Evolutionary conservation across 495 filamentous ascomycete species (phyloP), one percentile per base, ranked within the genome.

Genomic region (Neurospora sp.): DNA sequence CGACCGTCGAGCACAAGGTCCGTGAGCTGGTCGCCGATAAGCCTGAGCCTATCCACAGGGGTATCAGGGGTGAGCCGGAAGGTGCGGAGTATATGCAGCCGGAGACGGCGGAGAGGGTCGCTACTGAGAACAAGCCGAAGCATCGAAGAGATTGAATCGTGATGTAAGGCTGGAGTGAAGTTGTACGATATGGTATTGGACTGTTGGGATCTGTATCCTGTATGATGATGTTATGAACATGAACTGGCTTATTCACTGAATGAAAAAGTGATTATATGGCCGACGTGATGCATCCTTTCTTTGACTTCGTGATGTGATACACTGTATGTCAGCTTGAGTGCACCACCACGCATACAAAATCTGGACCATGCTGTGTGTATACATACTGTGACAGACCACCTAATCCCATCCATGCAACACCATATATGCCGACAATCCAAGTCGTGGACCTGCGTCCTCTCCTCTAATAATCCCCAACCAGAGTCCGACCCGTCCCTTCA

Each of bases 21-120:
- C 37, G 76, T 10, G 70, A 16, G n/a, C 22, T 78, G 40, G 82
- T 72, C 6, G 70, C 72, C 3, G 77, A 79, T 40, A 68, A 72
- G 69, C 74, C 75, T 2, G 73, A 69, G 61, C 72, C 61, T 8
- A 46, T 77, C 16, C 69, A 75, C 22, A 61, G 72, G 4, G 73
- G 71, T 10, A 69, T 73, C 5, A 40, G 71, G 8, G 48, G 40
- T 3, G 71, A 27, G 35, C 5, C 5, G 35, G 35, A 37, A 37
- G 77, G 79, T 35, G 83, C 83, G 6, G 78, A 79, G 27, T 72
- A 81, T 70, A 79, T 76, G 59, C 77, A 78, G 0, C 87, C 88
- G 0, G 80, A 83, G 68, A 73, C 78, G 20, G 85, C 88, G 6
- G 83, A 84, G 69, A 85, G 81, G 20, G 71, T 89, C 40, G 87